A percentile compares a stretch with the other conserved stretches of the same genome.
These are phyloP conservation scores for Ligustrum vulgare DNA, from an alignment of 257 asterid genomes.

Conservation along the genomic window DNA sequence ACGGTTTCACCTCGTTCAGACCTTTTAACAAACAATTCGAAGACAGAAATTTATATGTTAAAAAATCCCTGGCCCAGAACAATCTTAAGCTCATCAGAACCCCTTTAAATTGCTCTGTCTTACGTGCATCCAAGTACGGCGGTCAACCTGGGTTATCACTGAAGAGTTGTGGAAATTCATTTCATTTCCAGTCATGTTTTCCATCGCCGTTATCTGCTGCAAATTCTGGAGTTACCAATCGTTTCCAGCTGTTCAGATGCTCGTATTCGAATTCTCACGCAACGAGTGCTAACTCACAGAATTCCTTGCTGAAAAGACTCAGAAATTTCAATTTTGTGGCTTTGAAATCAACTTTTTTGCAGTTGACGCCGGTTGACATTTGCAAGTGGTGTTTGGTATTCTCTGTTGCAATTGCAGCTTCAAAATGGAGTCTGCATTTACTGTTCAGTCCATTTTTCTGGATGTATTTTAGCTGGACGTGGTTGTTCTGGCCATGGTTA, in stretches of 20 bases:
- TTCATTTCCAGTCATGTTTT: conserved; percentile 3
- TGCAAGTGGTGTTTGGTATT: conserved; percentile 64
- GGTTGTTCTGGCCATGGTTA: conserved; percentile 97
- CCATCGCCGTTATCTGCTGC: conserved; percentile 6
- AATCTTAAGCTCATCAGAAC: conserved; percentile 18
- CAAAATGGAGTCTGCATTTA: conserved; percentile 52
- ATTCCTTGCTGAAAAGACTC: conserved; percentile 24
- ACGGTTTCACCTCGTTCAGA: conserved; percentile 36
- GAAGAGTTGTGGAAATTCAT: not conserved
- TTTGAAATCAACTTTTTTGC: conserved; percentile 44
- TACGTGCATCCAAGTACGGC: conserved; percentile 6
- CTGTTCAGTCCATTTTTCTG: conserved; percentile 75
- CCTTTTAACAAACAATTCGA: conserved; percentile 55
- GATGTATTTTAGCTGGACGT: conserved; percentile 93
- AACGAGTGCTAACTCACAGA: conserved; percentile 27
- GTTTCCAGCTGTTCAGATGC: conserved; percentile 36
- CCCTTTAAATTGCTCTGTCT: conserved; percentile 18
- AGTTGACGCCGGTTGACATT: conserved; percentile 57
- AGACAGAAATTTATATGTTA: conserved; percentile 30
- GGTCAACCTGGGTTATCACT: not conserved
- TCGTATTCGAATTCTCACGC: conserved; percentile 35
- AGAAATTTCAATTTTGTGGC: conserved; percentile 45
- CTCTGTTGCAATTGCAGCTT: conserved; percentile 55
- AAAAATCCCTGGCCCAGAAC: conserved; percentile 9
- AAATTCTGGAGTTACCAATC: conserved; percentile 26